Base-by-base conservation (phyloP, 345 rosid genomes). In the Salix viminalis region DNA sequence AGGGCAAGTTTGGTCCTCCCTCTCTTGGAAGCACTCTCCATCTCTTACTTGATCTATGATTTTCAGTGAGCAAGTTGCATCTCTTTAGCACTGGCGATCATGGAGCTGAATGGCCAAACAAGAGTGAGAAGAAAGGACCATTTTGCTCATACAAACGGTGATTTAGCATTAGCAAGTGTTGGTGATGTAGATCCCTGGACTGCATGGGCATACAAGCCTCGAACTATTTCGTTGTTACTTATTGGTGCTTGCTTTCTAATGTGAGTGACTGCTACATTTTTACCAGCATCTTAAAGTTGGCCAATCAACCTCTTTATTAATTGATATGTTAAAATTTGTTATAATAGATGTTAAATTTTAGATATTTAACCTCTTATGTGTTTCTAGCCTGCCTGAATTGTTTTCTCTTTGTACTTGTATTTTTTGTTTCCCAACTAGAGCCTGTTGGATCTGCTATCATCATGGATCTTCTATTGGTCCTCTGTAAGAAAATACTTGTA, bases 201-300 rank as follows among this genome's bases (percentile, higher is more conserved):
- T 82, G 96, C 99, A 77, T 96, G 99, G 99, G 99, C 99, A 36
- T 96, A 96, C 80, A 88, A 86, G 88, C 99, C 99, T 84, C 97
- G 91, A 64, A 93, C 99, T 19, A 88, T 96, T 82, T 86, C 98
- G 42, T 81, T 93, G 80, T 88, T 96, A 80, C 90, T 96, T 65
- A 79, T 96, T 75, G 99, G 99, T 79, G 96, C 99, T 18, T 96
- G 98, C 81, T 89, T 92, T 76, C 86, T 96, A 67, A 96, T 96
- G 99, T 96, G 79, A 93, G 95, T 87, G 14, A 30, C 5, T 54
- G 7, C 7, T 42, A 77, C 42, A 24, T 58, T 5, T n/a, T n/a
- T 37, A 74, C 28, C 10, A 37, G n/a, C 60, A 60, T 44, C 64
- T 54, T 39, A 36, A 13, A 30, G 34, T 36, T 4, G 60, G 23